A percentile compares a stretch with the other conserved stretches of the same genome.
These are phyloP conservation scores for Fusarium sp. DNA, from an alignment of 2,329 filamentous ascomycete species.

Conservation along the genomic window DNA sequence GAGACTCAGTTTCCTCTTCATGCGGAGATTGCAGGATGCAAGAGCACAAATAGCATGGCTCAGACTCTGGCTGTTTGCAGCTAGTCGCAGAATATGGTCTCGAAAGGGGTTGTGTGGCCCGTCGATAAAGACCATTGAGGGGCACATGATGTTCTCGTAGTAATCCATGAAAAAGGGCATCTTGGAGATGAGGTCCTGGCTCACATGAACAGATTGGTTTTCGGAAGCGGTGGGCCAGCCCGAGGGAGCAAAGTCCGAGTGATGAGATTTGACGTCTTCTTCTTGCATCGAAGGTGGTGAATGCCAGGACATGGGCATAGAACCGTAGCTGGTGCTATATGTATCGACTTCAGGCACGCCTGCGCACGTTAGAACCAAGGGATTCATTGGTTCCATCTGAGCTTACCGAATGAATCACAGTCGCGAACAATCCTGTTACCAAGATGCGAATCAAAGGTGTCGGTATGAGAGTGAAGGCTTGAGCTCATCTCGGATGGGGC, in stretches of 20 bases:
- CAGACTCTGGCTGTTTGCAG: conserved; percentile 81
- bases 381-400: conserved; percentile 49
- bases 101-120: conserved; percentile 87
- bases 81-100: conserved; percentile 82
- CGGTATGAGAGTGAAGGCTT: conserved; percentile 69
- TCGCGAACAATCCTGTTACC: conserved; percentile 65
- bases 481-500: conserved; percentile 70
- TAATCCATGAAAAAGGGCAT: conserved; percentile 93
- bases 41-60: conserved; percentile 93
- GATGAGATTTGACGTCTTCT: conserved; percentile 59
- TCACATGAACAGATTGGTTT: conserved; percentile 61
- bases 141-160: conserved; percentile 91
- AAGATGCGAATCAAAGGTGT: conserved; percentile 67
- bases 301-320: conserved; percentile 61
- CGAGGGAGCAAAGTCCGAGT: conserved; percentile 58
- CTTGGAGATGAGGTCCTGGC: conserved; percentile 75
- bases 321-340: conserved; percentile 63
- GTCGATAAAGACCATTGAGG: conserved; percentile 91
- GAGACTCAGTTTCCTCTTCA: conserved; percentile 76
- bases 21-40: conserved; percentile 88
- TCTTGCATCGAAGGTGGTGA: conserved; percentile 53
- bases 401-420: conserved; percentile 66
- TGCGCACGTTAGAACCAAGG: conserved; percentile 55
- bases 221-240: conserved; percentile 62
- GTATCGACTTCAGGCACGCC: conserved; percentile 64